Percentiles rank a stretch among this genome's conserved stretches.
Conservation (phyloP, 371 early-diverging fungal genomes). For the Mortierella sp. region DNA sequence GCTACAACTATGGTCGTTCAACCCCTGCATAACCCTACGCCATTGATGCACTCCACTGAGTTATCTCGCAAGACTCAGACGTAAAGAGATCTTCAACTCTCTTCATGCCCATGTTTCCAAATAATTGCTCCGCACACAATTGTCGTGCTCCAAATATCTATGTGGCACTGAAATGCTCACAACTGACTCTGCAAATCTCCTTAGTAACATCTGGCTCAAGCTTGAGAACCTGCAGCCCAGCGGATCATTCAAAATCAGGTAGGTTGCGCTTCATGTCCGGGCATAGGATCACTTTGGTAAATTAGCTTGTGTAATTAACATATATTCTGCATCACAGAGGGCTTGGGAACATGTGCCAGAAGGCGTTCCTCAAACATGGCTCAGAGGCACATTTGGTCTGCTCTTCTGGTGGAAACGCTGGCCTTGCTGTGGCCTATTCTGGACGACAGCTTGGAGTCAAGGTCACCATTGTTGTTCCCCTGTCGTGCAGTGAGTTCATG, state of each 20-base stretch:
- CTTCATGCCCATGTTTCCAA: not conserved
- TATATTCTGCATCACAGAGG: constrained; percentile 60
- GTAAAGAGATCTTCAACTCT: constrained; percentile 17
- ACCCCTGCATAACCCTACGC: constrained; percentile 60
- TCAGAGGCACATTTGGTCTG: constrained; percentile 68
- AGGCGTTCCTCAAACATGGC: constrained; percentile 65
- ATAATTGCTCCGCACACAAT: constrained; percentile 6
- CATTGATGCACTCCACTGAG: constrained; percentile 61
- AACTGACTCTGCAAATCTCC: not conserved
- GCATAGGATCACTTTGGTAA: not conserved
- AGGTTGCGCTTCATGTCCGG: constrained; percentile 2
- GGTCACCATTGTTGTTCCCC: constrained; percentile 73
- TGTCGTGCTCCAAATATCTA: not conserved
- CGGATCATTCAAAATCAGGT: constrained; percentile 82
- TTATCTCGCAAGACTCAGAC: constrained; percentile 61
- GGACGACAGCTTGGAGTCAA: constrained; percentile 71
- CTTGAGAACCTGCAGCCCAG: constrained; percentile 82
- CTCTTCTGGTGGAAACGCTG: constrained; percentile 78
- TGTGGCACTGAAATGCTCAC: not conserved
- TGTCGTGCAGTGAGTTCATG: constrained; percentile 61
- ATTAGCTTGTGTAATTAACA: not conserved
- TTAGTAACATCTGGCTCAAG: constrained; percentile 78
- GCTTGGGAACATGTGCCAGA: constrained; percentile 72
- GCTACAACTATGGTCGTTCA: constrained; percentile 35
- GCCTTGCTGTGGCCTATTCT: constrained; percentile 78